These are phyloP conservation scores for Aspergillus terreus DNA, from an alignment of 2,329 filamentous ascomycete species.

Conservation along the genomic window DNA sequence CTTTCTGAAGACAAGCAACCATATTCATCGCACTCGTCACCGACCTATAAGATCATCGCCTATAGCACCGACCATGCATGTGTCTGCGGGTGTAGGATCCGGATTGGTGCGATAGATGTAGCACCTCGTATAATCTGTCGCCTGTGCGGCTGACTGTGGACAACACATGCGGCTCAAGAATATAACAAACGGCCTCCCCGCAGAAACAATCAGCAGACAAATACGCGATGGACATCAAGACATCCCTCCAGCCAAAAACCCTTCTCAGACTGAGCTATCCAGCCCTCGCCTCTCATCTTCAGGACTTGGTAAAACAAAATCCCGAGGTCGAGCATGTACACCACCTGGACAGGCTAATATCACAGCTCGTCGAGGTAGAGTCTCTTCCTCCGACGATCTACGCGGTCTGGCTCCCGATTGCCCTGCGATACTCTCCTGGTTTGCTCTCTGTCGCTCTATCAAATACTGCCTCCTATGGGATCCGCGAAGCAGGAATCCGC, in stretches of 20 bases:
- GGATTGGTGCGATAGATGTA: constrained; percentile 5
- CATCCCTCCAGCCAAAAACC: not conserved
- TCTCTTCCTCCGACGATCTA: constrained; percentile 1
- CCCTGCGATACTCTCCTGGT: not conserved
- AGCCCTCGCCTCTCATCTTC: not conserved
- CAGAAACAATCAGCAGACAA: constrained; percentile 17
- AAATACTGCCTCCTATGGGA: not conserved
- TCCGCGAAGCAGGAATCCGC: not conserved
- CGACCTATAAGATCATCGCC: too few species aligned
- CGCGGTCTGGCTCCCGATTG: constrained; percentile 3
- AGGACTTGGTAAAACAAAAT: not conserved
- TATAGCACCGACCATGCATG: too few species aligned
- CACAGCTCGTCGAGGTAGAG: not conserved
- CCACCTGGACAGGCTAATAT: not conserved
- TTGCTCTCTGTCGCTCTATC: not conserved
- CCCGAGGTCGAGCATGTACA: not conserved
- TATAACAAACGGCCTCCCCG: not conserved
- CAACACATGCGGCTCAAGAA: not conserved
- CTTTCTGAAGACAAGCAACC: too few species aligned
- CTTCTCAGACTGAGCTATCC: not conserved
- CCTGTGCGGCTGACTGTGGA: not conserved
- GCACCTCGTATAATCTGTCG: constrained; percentile 16
- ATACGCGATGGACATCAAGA: constrained; percentile 10
- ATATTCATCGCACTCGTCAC: too few species aligned
- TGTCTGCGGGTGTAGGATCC: too few species aligned